Conservation (phyloP, 2,329 filamentous ascomycete species). For the Pyrenophora teres region DNA sequence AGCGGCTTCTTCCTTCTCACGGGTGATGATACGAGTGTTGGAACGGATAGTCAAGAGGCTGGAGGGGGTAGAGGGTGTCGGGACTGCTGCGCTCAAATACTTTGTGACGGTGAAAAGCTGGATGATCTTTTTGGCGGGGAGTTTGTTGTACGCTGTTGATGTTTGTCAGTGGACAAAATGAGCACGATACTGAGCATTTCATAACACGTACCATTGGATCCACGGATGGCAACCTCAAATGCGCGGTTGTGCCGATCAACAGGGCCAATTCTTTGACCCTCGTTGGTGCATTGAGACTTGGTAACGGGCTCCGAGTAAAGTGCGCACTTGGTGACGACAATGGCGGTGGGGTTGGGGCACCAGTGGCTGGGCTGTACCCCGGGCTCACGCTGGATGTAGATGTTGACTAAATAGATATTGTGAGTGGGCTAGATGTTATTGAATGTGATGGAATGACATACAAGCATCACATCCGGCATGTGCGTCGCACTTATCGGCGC, state of each 20-base stretch:
- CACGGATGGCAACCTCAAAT: slow-evolving; percentile 16
- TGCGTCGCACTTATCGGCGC: slow-evolving; percentile 11
- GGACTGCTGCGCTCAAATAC: neutral
- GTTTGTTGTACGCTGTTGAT: slow-evolving; percentile 2
- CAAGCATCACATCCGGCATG: slow-evolving; percentile 10
- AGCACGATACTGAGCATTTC: neutral
- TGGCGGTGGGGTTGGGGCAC: slow-evolving; percentile 25
- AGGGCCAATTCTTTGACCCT: slow-evolving; percentile 15
- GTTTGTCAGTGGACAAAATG: neutral
- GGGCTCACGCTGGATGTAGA: slow-evolving; percentile 25
- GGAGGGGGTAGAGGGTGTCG: too few relatives aligned
- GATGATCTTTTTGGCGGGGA: neutral
- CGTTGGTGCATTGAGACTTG: slow-evolving; percentile 9
- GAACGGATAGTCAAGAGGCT: too few relatives aligned
- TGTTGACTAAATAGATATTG: slow-evolving; percentile 20
- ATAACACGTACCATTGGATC: slow-evolving; percentile 20
- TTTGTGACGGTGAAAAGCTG: neutral
- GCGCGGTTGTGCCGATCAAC: slow-evolving; percentile 10
- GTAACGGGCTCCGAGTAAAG: slow-evolving; percentile 14
- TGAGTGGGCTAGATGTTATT: neutral
- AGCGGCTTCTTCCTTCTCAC: too few relatives aligned
- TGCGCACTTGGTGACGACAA: slow-evolving; percentile 15
- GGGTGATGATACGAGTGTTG: too few relatives aligned
- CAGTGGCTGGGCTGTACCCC: slow-evolving; percentile 4
- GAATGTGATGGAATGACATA: neutral